Conservation (phyloP, 2,329 filamentous ascomycete species). For the Blastomyces silverae region DNA sequence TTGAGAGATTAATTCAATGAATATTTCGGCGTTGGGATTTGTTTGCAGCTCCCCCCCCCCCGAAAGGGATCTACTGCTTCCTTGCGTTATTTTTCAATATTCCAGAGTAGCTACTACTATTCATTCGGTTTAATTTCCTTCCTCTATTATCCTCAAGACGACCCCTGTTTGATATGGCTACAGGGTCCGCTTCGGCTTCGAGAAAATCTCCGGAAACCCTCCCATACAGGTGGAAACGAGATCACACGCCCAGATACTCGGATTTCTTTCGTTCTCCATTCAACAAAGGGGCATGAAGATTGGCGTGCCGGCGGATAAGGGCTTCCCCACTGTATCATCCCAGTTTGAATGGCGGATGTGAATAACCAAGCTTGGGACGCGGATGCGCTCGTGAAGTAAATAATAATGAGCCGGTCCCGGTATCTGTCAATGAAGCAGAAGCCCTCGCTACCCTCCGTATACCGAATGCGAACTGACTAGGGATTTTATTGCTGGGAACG, state of each 20-base stretch:
- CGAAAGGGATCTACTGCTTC: neutral
- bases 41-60: too few species aligned
- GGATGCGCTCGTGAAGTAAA: neutral
- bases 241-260: neutral
- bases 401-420: neutral
- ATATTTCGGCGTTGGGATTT: too few species aligned
- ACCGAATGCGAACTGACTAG: neutral
- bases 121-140: neutral
- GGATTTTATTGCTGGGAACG: too few species aligned
- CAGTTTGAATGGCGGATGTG: neutral
- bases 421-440: neutral
- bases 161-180: neutral
- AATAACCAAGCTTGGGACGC: neutral
- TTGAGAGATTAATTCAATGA: too few species aligned
- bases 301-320: neutral
- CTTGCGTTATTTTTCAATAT: conserved; percentile 1
- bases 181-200: neutral
- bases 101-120: neutral
- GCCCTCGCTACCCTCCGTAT: neutral
- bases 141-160: neutral
- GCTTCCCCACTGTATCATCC: neutral
- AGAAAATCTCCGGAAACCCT: neutral
- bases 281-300: neutral
- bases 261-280: neutral
- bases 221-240: too few species aligned